phyloP scores from a whole-genome alignment of 2,329 filamentous ascomycete genomes.

The Emmonsiellopsis sp. region DNA sequence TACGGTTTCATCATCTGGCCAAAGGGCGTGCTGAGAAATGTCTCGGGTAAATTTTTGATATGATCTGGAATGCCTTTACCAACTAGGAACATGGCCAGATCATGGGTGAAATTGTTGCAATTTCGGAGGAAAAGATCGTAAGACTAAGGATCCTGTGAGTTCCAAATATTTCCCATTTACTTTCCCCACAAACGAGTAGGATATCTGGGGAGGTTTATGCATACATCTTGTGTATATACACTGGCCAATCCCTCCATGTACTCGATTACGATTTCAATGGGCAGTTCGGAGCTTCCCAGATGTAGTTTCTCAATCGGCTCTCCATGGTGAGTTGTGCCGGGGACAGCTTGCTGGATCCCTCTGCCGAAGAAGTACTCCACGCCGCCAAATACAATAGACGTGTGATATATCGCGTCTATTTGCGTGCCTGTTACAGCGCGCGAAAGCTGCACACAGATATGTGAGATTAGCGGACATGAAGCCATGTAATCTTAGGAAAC shows the following conservation, averaged over 20 bases:
- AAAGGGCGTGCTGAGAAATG: constrained; percentile 76
- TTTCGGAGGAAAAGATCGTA: constrained; percentile 89
- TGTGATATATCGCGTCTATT: constrained; percentile 93
- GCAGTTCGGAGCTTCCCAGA: constrained; percentile 69
- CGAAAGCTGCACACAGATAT: constrained; percentile 38
- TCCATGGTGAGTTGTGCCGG: constrained; percentile 80
- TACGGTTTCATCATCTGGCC: constrained; percentile 81
- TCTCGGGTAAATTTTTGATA: constrained; percentile 75
- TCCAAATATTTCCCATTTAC: not conserved
- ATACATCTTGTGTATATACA: constrained; percentile 71
- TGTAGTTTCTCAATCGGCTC: constrained; percentile 65
- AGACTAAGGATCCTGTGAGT: constrained; percentile 42
- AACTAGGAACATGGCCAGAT: constrained; percentile 79
- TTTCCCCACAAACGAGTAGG: not conserved
- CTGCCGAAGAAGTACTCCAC: constrained; percentile 87
- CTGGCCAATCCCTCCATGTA: constrained; percentile 76
- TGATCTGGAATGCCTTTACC: constrained; percentile 81
- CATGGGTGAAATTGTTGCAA: constrained; percentile 96
- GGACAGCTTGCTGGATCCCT: constrained; percentile 70
- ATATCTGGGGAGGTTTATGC: constrained; percentile 2
- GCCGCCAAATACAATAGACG: constrained; percentile 74
- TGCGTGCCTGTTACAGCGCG: constrained; percentile 53
- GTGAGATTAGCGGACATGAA: not conserved
- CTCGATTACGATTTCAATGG: constrained; percentile 72
- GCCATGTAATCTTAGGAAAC: too few relatives aligned